phyloP scores from a whole-genome alignment of 805 yeast species.

The Candida ulmi region DNA sequence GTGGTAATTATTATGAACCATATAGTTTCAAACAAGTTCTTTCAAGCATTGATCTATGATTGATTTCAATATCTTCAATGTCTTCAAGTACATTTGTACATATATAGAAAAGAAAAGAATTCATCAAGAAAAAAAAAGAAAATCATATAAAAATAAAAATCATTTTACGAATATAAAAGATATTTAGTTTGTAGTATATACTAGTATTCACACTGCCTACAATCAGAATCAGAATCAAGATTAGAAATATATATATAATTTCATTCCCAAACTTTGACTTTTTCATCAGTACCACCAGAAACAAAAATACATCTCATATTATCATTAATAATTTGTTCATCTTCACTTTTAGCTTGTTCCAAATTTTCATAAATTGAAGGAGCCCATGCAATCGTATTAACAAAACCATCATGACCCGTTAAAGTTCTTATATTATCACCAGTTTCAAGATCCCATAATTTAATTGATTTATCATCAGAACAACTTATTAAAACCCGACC shows the following conservation, averaged over 20 bases:
- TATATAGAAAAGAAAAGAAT: too few relatives aligned
- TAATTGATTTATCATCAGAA: slow-evolving; percentile 73
- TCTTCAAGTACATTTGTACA: too few relatives aligned
- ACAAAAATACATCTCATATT: slow-evolving; percentile 68
- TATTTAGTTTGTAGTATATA: too few relatives aligned
- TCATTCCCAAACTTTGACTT: slow-evolving; percentile 83
- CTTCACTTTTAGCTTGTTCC: slow-evolving; percentile 22
- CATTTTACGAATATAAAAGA: too few relatives aligned
- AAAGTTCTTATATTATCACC: slow-evolving; percentile 47
- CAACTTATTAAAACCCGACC: slow-evolving; percentile 66
- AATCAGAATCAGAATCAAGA: too few relatives aligned
- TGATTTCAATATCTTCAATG: too few relatives aligned
- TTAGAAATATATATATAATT: too few relatives aligned
- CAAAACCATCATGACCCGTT: slow-evolving; percentile 68
- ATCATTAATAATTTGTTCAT: slow-evolving; percentile 29
- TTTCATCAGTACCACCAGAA: slow-evolving; percentile 92
- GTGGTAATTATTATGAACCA: slow-evolving; percentile 85
- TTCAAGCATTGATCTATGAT: slow-evolving; percentile 10
- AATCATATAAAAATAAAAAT: too few relatives aligned
- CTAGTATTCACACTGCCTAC: too few relatives aligned
- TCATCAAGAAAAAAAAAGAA: too few relatives aligned
- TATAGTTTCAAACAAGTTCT: slow-evolving; percentile 50
- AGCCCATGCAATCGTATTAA: slow-evolving; percentile 57
- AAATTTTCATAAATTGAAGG: slow-evolving; percentile 29
- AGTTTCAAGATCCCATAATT: slow-evolving; percentile 67